Percentiles rank a stretch among this genome's conserved stretches.
phyloP scores from a whole-genome alignment of 768 basidiomycete species.

The Macrolepiota dolichaula region DNA sequence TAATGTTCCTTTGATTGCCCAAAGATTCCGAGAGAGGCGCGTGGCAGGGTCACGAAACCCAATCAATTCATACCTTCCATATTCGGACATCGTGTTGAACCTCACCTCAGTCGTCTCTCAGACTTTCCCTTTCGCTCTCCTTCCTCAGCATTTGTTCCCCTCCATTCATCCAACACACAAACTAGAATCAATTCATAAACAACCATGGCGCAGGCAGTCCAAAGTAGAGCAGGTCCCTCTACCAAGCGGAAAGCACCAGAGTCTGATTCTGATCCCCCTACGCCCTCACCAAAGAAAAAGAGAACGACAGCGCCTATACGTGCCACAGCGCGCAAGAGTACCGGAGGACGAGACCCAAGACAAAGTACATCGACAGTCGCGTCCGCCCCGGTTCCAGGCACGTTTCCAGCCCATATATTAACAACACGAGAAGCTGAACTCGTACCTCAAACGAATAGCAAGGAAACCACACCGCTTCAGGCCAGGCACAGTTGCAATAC shows the following conservation, averaged over 20 bases:
- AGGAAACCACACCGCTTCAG: constrained; percentile 69
- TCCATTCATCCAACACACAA: background rate
- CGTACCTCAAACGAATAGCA: constrained; percentile 11
- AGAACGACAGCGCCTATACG: constrained; percentile 23
- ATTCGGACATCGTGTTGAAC: constrained; percentile 5
- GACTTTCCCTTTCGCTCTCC: background rate
- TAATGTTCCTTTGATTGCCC: constrained; percentile 14
- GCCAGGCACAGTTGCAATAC: constrained; percentile 86
- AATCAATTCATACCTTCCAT: constrained; percentile 4
- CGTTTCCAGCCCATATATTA: background rate
- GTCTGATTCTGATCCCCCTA: constrained; percentile 39
- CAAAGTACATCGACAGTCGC: constrained; percentile 28
- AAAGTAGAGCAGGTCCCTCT: constrained; percentile 41
- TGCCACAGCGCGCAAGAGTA: constrained; percentile 81
- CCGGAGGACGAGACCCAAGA: constrained; percentile 61
- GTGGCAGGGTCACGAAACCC: constrained; percentile 3
- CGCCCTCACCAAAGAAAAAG: constrained; percentile 47
- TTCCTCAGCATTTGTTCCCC: constrained; percentile 7
- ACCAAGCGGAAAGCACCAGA: constrained; percentile 46
- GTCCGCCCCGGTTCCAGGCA: constrained; percentile 17
- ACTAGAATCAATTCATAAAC: background rate
- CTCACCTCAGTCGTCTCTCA: constrained; percentile 4
- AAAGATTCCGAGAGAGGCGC: background rate
- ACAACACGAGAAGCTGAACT: background rate
- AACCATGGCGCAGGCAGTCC: constrained; percentile 68